Evolutionary conservation across 768 basidiomycete species (phyloP).

Genomic region (Lactarius hatsudake): DNA sequence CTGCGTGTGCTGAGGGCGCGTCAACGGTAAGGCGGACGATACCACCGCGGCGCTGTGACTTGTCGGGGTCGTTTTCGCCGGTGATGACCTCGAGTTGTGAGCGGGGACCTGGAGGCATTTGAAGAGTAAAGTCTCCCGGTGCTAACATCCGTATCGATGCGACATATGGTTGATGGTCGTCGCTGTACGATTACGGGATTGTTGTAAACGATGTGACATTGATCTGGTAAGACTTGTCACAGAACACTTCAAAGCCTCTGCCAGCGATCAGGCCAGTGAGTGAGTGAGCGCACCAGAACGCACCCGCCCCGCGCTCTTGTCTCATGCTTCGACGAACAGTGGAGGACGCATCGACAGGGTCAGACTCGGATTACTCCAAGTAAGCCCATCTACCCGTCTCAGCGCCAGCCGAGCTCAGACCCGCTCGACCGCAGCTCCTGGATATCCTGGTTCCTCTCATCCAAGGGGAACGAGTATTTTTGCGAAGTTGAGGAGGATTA

Average conservation of each 20-base stretch:
- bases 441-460: conserved; percentile 97
- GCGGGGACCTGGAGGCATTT: conserved; percentile 33
- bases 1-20: no score
- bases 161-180: not conserved
- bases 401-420: conserved; percentile 15
- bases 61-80: not conserved
- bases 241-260: not conserved
- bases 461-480: conserved; percentile 99
- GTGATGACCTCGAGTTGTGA: conserved; percentile 13
- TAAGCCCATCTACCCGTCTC: conserved; percentile 38
- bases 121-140: conserved; percentile 28
- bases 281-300: conserved; percentile 16
- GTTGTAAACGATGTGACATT: no score
- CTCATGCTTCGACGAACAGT: conserved; percentile 48
- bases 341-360: conserved; percentile 88
- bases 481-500: conserved; percentile 99
- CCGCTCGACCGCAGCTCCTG: conserved; percentile 50
- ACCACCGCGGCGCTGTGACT: conserved; percentile 30
- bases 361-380: conserved; percentile 97
- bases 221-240: not conserved
- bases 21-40: conserved; percentile 51
- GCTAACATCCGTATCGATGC: conserved; percentile 21
- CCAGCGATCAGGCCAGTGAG: conserved; percentile 7
- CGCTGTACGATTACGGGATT: no score
- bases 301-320: not conserved